These are phyloP conservation scores for Neckera pumila DNA, from an alignment of 225 moss, liverwort and hornwort genomes.

Conservation along the genomic window DNA sequence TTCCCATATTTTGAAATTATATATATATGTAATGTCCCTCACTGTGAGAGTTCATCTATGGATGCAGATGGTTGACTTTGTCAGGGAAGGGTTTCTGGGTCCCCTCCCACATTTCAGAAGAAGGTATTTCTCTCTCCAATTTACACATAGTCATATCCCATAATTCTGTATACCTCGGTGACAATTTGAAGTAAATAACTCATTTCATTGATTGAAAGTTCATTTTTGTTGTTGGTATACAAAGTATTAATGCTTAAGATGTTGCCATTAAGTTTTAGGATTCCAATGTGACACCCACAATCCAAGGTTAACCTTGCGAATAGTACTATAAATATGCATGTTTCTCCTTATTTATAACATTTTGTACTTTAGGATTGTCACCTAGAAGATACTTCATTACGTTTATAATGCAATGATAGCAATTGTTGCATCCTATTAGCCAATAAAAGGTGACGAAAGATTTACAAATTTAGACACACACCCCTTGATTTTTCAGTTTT, in stretches of 20 bases:
- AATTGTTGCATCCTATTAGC: not conserved
- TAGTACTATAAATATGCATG: not conserved
- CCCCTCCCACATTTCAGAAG: slow-evolving; percentile 64
- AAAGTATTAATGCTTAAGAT: not conserved
- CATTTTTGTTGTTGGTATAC: not conserved
- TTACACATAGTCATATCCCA: not conserved
- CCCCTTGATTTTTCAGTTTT: not conserved
- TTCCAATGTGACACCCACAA: not conserved
- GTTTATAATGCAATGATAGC: not conserved
- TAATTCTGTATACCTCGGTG: not conserved
- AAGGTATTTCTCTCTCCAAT: slow-evolving; percentile 30
- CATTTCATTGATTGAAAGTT: not conserved
- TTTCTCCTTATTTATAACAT: not conserved
- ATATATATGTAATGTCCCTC: not conserved
- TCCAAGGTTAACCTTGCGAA: not conserved
- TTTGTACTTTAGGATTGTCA: not conserved
- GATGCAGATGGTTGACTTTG: slow-evolving; percentile 98
- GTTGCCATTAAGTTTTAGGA: not conserved
- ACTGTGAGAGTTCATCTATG: not conserved
- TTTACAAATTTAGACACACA: too few species aligned
- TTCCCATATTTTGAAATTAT: not conserved
- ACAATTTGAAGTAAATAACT: not conserved
- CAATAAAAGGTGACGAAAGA: not conserved
- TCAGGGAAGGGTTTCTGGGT: slow-evolving; percentile 85
- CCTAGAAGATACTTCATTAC: not conserved